A percentile compares a stretch with the other conserved stretches of the same genome.
phyloP scores from a whole-genome alignment of 495 filamentous ascomycete genomes.

The Elasticomyces elasticus region DNA sequence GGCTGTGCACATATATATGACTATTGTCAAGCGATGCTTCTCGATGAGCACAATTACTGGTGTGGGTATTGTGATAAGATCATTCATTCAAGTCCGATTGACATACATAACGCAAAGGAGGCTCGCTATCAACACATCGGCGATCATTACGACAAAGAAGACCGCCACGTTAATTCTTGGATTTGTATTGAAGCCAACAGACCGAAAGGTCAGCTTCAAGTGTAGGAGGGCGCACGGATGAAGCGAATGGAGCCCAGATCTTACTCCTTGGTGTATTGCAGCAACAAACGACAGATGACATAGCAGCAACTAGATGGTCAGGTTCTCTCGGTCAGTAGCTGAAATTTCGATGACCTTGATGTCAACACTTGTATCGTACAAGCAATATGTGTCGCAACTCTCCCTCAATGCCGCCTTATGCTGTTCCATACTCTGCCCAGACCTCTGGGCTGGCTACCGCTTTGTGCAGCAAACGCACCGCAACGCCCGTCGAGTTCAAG shows the following conservation, averaged over 20 bases:
- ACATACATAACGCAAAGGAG: slow-evolving; percentile 43
- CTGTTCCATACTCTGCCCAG: slow-evolving; percentile 48
- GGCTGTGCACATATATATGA: too few species aligned
- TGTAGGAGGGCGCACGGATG: neutral
- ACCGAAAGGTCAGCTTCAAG: slow-evolving; percentile 18
- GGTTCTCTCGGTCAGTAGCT: too few species aligned
- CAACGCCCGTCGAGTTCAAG: slow-evolving; percentile 36
- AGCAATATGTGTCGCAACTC: too few species aligned
- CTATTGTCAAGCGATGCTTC: too few species aligned
- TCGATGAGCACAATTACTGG: slow-evolving; percentile 71
- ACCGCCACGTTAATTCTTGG: slow-evolving; percentile 43
- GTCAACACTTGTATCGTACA: too few species aligned
- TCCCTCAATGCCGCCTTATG: neutral
- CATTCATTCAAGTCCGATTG: slow-evolving; percentile 41
- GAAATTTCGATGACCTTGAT: too few species aligned
- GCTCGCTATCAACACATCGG: slow-evolving; percentile 86
- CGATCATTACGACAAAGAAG: slow-evolving; percentile 55
- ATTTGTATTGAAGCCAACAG: slow-evolving; percentile 25
- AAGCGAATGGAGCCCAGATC: too few species aligned
- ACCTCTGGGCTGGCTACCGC: slow-evolving; percentile 36
- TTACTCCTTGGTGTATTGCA: too few species aligned
- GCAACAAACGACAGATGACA: too few species aligned
- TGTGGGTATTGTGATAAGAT: slow-evolving; percentile 72
- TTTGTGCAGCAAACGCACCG: slow-evolving; percentile 34
- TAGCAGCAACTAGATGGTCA: too few species aligned